These are phyloP conservation scores for Narthecium ossifragum DNA, from an alignment of 106 monocot species.

Conservation along the genomic window DNA sequence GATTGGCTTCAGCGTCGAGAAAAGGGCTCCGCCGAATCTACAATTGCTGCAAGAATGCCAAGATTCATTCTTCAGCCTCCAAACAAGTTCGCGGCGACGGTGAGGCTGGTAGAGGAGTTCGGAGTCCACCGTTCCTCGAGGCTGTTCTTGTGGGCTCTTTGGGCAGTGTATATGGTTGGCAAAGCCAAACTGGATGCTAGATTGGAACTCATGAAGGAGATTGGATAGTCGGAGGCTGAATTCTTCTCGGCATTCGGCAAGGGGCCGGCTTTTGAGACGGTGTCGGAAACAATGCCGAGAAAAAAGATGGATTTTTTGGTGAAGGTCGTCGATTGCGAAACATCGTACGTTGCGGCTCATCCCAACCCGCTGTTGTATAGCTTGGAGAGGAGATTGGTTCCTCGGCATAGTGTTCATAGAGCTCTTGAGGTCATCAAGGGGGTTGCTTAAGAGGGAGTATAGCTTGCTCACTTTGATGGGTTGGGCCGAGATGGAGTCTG, in stretches of 20 bases:
- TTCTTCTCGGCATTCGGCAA: conserved; percentile 6
- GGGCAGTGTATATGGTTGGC: neutral
- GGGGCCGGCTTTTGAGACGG: neutral
- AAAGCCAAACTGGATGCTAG: neutral
- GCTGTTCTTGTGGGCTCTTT: conserved; percentile 2
- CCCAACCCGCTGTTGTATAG: conserved; percentile 17
- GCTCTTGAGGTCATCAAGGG: conserved; percentile 6
- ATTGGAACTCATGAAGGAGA: conserved; percentile 9
- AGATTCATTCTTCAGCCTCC: neutral
- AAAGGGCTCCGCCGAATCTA: conserved; percentile 3
- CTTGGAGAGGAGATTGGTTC: conserved; percentile 11
- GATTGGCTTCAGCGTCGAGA: neutral
- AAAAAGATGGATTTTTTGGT: conserved; percentile 15
- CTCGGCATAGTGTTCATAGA: conserved; percentile 3
- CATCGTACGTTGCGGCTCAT: neutral
- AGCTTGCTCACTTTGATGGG: neutral
- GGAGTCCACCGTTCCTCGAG: neutral
- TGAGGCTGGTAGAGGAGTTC: neutral
- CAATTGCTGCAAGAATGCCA: neutral
- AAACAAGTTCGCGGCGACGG: neutral
- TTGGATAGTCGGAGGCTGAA: conserved; percentile 17
- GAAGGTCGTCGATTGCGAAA: conserved; percentile 7
- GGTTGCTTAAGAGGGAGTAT: neutral
- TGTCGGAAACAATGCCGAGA: neutral
- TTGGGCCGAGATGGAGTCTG: neutral